These are phyloP conservation scores for Pugionium cornutum DNA, from an alignment of 345 rosid genomes.

Conservation along the genomic window DNA sequence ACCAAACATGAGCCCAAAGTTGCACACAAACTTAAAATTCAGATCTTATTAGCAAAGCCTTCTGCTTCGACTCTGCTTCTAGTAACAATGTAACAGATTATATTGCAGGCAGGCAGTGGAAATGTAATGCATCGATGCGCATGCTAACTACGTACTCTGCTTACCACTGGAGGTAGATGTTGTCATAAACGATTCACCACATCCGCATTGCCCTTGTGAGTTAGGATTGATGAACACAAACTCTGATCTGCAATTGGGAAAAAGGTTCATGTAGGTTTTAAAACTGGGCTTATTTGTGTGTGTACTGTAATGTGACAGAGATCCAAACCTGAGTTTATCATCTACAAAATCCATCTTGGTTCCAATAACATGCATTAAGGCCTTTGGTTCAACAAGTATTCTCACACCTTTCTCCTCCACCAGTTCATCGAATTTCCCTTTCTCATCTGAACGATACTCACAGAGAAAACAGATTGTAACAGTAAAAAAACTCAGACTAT, in stretches of 20 bases:
- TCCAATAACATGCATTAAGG: slow-evolving; percentile 86
- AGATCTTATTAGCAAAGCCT: slow-evolving; percentile 21
- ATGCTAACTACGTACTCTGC: slow-evolving; percentile 36
- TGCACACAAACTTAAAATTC: too few species aligned
- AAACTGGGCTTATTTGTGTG: not conserved
- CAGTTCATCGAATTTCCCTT: slow-evolving; percentile 78
- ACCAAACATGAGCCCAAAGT: too few species aligned
- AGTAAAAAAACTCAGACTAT: too few species aligned
- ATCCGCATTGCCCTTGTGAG: slow-evolving; percentile 89
- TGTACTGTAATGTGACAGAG: not conserved
- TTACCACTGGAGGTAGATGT: slow-evolving; percentile 45
- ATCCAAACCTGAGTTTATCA: slow-evolving; percentile 70
- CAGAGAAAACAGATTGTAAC: not conserved
- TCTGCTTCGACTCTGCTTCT: not conserved
- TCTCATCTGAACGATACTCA: slow-evolving; percentile 51
- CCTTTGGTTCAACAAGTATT: slow-evolving; percentile 81
- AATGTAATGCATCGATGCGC: not conserved
- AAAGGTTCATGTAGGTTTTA: not conserved
- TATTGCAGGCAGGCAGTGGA: not conserved
- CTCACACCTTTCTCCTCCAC: slow-evolving; percentile 83
- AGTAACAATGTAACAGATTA: slow-evolving; percentile 12
- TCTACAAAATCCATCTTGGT: slow-evolving; percentile 88
- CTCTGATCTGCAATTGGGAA: slow-evolving; percentile 57
- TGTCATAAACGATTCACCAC: slow-evolving; percentile 93
- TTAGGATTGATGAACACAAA: slow-evolving; percentile 84